Conservation (phyloP, 2,329 filamentous ascomycete species). For the Fusarium abutilonis region DNA sequence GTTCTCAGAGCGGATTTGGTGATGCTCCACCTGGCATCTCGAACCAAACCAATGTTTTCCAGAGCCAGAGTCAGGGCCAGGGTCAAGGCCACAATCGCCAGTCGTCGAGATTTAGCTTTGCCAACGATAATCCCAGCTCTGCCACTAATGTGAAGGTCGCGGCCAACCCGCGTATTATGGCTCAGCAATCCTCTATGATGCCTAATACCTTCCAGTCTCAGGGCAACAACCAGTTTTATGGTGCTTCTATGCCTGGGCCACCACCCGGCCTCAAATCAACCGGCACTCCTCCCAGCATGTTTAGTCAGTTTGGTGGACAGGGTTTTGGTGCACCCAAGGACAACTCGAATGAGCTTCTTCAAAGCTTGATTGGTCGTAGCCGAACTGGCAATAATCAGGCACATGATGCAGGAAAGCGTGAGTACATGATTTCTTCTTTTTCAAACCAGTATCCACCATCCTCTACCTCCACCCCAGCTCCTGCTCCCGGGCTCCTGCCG, state of each 20-base stretch:
- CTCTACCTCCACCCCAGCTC: constrained; percentile 82
- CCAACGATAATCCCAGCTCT: constrained; percentile 71
- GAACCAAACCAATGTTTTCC: constrained; percentile 58
- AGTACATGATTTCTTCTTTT: constrained; percentile 95
- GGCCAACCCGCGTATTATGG: constrained; percentile 83
- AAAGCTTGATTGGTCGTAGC: constrained; percentile 80
- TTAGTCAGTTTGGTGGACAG: constrained; percentile 84
- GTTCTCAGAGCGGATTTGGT: constrained; percentile 68
- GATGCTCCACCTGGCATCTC: constrained; percentile 69
- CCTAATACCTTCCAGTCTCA: constrained; percentile 70
- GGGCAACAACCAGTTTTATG: constrained; percentile 77
- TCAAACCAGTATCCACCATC: constrained; percentile 86
- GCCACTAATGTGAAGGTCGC: constrained; percentile 74
- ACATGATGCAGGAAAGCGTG: constrained; percentile 94
- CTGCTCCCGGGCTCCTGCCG: constrained; percentile 89
- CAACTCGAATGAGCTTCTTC: constrained; percentile 70
- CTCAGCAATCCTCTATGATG: constrained; percentile 89
- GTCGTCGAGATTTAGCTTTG: constrained; percentile 87
- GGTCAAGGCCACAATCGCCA: constrained; percentile 78
- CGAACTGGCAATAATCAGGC: constrained; percentile 74
- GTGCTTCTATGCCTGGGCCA: constrained; percentile 86
- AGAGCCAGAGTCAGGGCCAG: constrained; percentile 49
- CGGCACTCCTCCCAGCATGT: constrained; percentile 93
- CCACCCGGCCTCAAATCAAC: constrained; percentile 96
- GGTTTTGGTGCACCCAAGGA: constrained; percentile 80